Conservation (phyloP, 352 stramenopile genomes). For the Elongisporangium undulatum region DNA sequence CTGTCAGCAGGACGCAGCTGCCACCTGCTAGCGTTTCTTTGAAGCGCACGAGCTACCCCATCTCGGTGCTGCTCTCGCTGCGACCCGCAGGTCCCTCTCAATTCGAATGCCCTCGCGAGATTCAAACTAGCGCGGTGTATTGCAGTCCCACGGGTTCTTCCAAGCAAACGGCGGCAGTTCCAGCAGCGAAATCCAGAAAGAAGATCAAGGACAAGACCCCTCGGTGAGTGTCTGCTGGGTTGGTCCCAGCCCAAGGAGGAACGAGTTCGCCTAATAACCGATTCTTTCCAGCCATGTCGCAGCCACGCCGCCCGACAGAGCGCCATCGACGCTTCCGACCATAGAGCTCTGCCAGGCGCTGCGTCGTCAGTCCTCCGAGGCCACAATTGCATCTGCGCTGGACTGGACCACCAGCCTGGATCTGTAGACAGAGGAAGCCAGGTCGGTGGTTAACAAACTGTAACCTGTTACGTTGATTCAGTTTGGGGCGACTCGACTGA, state of each 20-base stretch:
- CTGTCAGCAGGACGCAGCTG: background rate
- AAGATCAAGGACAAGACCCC: background rate
- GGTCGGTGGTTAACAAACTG: background rate
- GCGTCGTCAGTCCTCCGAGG: background rate
- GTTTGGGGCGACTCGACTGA: background rate
- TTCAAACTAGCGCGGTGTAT: background rate
- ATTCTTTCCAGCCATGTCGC: background rate
- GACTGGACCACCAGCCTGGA: background rate
- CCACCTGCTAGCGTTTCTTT: background rate
- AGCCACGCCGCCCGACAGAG: background rate
- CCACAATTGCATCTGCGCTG: background rate
- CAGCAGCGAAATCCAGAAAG: background rate
- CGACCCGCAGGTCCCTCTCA: background rate
- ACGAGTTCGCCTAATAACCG: background rate
- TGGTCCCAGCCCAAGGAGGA: background rate
- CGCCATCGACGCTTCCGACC: background rate
- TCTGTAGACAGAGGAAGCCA: too few species aligned
- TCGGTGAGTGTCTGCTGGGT: background rate
- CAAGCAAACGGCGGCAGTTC: too few species aligned
- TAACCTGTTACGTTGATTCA: background rate
- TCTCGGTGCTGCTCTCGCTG: background rate
- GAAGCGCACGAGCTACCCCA: background rate
- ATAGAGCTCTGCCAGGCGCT: background rate
- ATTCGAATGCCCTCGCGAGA: background rate
- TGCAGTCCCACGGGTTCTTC: background rate